These are phyloP conservation scores for Colletotrichum tanaceti DNA, from an alignment of 2,329 filamentous ascomycete species.

Conservation along the genomic window DNA sequence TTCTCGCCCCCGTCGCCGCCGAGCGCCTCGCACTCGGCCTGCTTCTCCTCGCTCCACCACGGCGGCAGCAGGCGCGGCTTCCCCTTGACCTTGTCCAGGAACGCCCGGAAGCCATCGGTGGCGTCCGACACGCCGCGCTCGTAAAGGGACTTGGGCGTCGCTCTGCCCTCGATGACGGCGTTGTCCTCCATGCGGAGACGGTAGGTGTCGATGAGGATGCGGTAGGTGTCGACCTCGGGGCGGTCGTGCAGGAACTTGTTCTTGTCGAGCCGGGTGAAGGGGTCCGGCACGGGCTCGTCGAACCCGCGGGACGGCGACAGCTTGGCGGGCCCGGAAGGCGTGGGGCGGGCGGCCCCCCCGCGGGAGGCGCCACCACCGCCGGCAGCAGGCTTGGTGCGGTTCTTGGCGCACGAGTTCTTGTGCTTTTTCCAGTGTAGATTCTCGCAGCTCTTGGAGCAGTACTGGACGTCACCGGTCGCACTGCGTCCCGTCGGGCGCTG, in stretches of 20 bases:
- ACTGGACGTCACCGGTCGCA: conserved; percentile 44
- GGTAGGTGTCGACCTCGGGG: conserved; percentile 57
- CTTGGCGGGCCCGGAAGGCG: neutral
- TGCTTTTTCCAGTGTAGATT: conserved; percentile 63
- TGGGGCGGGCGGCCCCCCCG: too few species aligned
- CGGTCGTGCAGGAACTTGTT: conserved; percentile 58
- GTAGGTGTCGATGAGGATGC: conserved; percentile 60
- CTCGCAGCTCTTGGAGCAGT: conserved; percentile 66
- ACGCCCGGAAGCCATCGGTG: conserved; percentile 51
- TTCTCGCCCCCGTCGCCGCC: conserved; percentile 42
- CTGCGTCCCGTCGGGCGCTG: neutral
- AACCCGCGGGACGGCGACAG: conserved; percentile 47
- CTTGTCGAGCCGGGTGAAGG: conserved; percentile 55
- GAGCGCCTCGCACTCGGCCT: conserved; percentile 51
- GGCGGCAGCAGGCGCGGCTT: conserved; percentile 51
- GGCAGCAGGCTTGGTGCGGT: neutral
- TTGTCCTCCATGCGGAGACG: conserved; percentile 58
- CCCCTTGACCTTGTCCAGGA: conserved; percentile 45
- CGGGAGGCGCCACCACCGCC: neutral
- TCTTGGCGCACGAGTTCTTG: conserved; percentile 54
- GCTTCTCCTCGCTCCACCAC: conserved; percentile 58
- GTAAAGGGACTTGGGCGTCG: conserved; percentile 48
- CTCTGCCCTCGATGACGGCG: conserved; percentile 45
- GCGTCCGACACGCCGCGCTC: conserved; percentile 41
- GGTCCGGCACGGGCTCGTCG: conserved; percentile 46